Base-by-base conservation (phyloP, 2,329 filamentous ascomycete genomes). In the Exophiala xenobiotica region DNA sequence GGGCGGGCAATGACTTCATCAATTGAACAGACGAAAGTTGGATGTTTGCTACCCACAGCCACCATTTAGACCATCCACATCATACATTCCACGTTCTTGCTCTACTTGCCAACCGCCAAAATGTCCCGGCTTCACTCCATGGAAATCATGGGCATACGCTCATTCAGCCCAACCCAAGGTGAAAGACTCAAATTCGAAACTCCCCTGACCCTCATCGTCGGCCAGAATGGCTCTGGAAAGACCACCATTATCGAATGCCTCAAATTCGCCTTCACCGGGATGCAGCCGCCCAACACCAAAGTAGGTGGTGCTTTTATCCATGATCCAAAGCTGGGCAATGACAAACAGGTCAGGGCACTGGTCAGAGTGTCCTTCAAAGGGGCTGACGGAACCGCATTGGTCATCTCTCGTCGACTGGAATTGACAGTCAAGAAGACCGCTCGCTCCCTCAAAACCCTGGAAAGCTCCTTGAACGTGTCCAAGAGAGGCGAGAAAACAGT, bases 231-330 rank as follows among this genome's bases (percentile, higher is more conserved):
- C 49, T 97, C 92, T 1, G 93, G 93, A 56, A 99, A 99, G 75
- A 99, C 93, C 7, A 97, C 93, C 51, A 96, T 99, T 66, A 99
- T 99, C 71, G 93, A 99, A 71, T 95, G 90, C 68, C 86, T 99
- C 65, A 96, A 96, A 68, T 99, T 96, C 83, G 91, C 89, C 46
- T 96, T 95, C 14, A 96, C 91, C 6, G 95, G 93, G 50, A 88
- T 95, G 64, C 80, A 95, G 41, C 93, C 93, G 1, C 90, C 93
- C 24, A 96, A 96, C 75, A 91, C 86, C 66, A 83, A 80, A 74
- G 50, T 56, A n/a, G 87, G 87, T 22, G 91, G 90, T 24, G 91
- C 92, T 43, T 99, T 97, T 68, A 90, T 99, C 57, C 92, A 99
- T 68, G 93, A 99, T 64, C 93, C 93, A n/a, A 93, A 93, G 74